A percentile compares a stretch with the other conserved stretches of the same genome.
These are phyloP conservation scores for Magnolia changhungtana DNA, from an alignment of 164 flowering plant species.

Conservation along the genomic window DNA sequence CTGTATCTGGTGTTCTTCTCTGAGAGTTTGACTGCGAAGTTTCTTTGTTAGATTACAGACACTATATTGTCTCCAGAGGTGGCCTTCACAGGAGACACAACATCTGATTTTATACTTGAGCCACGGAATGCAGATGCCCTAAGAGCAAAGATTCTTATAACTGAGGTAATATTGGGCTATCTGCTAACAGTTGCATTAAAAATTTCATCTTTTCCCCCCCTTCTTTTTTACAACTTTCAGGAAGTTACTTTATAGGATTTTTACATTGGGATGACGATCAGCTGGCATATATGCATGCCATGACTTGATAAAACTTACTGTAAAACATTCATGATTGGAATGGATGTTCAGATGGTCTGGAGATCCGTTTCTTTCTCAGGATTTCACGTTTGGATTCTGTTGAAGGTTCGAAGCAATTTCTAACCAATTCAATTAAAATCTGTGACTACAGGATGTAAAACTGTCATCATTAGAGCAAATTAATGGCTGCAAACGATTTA, in stretches of 20 bases:
- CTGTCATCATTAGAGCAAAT: no score
- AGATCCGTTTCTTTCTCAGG: no score
- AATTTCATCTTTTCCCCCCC: not conserved
- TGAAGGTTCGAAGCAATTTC: no score
- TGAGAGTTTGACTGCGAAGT: not conserved
- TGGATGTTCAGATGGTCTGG: no score
- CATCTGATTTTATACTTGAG: slow-evolving; percentile 76
- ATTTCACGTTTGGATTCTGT: no score
- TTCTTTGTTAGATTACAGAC: slow-evolving; percentile 70
- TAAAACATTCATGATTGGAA: no score
- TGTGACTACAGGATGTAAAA: no score
- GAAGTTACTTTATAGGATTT: not conserved
- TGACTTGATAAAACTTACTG: no score
- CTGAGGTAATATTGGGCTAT: slow-evolving; percentile 54
- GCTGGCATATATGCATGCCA: no score
- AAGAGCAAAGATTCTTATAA: slow-evolving; percentile 90
- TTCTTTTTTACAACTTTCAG: not conserved
- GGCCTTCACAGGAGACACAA: slow-evolving; percentile 96
- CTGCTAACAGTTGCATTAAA: not conserved
- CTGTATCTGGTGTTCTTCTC: not conserved
- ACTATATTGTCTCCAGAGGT: slow-evolving; percentile 85
- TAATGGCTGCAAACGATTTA: no score
- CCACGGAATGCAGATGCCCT: slow-evolving; percentile 93
- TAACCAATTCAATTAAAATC: no score
- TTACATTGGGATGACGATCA: no score